Percentiles rank a stretch among this genome's conserved stretches.
Conservation (phyloP, 345 rosid species). For the Combretum micranthum region DNA sequence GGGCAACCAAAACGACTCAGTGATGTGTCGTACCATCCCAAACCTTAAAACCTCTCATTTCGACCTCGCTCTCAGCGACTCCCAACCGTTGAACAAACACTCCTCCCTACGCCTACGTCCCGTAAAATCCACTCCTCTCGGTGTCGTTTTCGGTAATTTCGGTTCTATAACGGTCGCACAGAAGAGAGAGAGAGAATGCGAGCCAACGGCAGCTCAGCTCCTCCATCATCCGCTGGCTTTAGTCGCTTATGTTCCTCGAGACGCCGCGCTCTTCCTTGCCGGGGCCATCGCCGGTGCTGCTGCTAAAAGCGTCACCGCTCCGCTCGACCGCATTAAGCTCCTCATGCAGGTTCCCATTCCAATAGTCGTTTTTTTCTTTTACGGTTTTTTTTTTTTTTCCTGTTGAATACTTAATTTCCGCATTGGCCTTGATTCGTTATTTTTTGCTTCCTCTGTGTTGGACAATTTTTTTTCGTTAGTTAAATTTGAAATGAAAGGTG, state of each 20-base stretch:
- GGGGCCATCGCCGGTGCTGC: conserved; percentile 96
- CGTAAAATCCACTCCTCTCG: conserved; percentile 4
- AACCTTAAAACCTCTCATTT: conserved; percentile 30
- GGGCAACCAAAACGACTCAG: conserved; percentile 19
- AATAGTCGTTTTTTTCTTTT: too few species aligned
- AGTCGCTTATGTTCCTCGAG: conserved; percentile 61
- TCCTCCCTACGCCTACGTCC: conserved; percentile 11
- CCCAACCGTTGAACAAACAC: conserved; percentile 17
- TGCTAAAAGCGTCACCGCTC: conserved; percentile 91
- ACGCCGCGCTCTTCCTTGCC: conserved; percentile 72
- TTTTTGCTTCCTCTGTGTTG: neutral
- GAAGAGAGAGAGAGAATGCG: conserved; percentile 42
- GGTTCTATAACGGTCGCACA: conserved; percentile 60
- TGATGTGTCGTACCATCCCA: conserved; percentile 33
- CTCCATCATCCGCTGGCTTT: conserved; percentile 65
- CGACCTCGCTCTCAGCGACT: conserved; percentile 13
- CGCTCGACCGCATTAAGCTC: conserved; percentile 92
- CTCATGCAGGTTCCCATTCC: conserved; percentile 64
- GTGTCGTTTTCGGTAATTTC: conserved; percentile 30
- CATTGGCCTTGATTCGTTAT: neutral
- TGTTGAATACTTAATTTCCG: neutral
- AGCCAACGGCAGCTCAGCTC: conserved; percentile 62
- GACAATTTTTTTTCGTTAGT: too few species aligned
- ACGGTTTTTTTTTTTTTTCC: neutral
- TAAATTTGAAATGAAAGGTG: too few species aligned